These are phyloP conservation scores for Phytophthora palmivora DNA, from an alignment of 352 stramenopile genomes.

Conservation along the genomic window DNA sequence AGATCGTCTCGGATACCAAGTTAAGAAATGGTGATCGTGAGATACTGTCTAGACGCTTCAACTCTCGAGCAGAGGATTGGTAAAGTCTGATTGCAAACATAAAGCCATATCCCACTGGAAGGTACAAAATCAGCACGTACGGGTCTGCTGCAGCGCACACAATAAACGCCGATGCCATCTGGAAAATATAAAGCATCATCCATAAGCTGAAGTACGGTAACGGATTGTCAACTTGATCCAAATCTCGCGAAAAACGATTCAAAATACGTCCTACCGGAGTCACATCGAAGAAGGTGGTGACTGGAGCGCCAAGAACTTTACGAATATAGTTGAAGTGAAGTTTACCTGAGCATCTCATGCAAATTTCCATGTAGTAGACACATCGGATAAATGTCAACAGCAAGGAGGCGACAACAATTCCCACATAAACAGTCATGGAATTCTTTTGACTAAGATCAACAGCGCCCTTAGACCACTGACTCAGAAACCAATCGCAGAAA, in stretches of 20 bases:
- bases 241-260: slow-evolving; percentile 69
- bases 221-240: slow-evolving; percentile 67
- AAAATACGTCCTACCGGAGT: slow-evolving; percentile 70
- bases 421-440: slow-evolving; percentile 47
- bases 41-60: slow-evolving; percentile 96
- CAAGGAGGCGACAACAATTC: slow-evolving; percentile 38
- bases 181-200: slow-evolving; percentile 56
- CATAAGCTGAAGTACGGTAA: slow-evolving; percentile 62
- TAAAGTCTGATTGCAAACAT: slow-evolving; percentile 74
- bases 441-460: slow-evolving; percentile 43
- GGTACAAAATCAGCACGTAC: slow-evolving; percentile 61
- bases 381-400: slow-evolving; percentile 51
- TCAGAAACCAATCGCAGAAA: slow-evolving; percentile 63
- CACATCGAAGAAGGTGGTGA: slow-evolving; percentile 75
- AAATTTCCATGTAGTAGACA: slow-evolving; percentile 57
- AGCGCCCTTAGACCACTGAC: slow-evolving; percentile 48
- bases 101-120: slow-evolving; percentile 43
- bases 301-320: slow-evolving; percentile 57
- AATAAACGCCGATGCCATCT: slow-evolving; percentile 44
- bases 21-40: slow-evolving; percentile 91
- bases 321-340: slow-evolving; percentile 53
- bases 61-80: slow-evolving; percentile 78
- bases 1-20: slow-evolving; percentile 93
- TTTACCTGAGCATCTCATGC: slow-evolving; percentile 50
- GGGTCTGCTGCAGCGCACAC: slow-evolving; percentile 56